phyloP scores from a whole-genome alignment of 306 rosid genomes.

The Quercus mongolica region DNA sequence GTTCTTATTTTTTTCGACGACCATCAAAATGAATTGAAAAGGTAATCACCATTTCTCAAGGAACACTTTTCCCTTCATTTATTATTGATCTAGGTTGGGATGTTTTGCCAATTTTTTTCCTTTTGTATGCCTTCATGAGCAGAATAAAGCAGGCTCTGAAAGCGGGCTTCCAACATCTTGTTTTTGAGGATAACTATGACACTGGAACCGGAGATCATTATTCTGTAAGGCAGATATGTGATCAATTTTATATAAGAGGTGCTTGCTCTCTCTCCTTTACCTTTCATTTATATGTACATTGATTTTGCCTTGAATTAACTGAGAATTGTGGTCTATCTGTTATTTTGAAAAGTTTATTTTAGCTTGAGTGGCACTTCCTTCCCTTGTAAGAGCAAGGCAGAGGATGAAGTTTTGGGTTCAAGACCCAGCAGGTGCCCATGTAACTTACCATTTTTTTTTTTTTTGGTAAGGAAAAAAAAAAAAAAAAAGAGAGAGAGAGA shows the following conservation, averaged over 20 bases:
- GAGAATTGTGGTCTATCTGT: slow-evolving; percentile 4
- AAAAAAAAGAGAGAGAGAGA: neutral
- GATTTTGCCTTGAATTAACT: neutral
- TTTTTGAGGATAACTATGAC: slow-evolving; percentile 98
- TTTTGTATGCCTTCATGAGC: slow-evolving; percentile 30
- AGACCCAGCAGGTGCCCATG: too few relatives aligned
- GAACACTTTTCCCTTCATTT: slow-evolving; percentile 16
- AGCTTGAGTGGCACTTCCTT: too few relatives aligned
- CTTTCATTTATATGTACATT: slow-evolving; percentile 5
- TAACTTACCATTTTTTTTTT: too few relatives aligned
- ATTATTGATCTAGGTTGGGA: slow-evolving; percentile 1
- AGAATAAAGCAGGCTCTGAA: slow-evolving; percentile 80
- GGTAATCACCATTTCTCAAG: slow-evolving; percentile 40
- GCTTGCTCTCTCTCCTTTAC: slow-evolving; percentile 15
- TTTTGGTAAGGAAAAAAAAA: too few relatives aligned
- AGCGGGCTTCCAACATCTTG: slow-evolving; percentile 89
- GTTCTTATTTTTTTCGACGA: slow-evolving; percentile 92
- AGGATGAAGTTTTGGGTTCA: too few relatives aligned
- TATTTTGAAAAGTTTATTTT: neutral
- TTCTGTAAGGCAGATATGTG: slow-evolving; percentile 96
- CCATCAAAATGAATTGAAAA: slow-evolving; percentile 94
- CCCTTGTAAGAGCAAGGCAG: too few relatives aligned
- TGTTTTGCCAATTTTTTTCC: slow-evolving; percentile 19
- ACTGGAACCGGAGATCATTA: slow-evolving; percentile 99
- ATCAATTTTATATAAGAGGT: slow-evolving; percentile 92